Base-by-base conservation (phyloP, 2,329 filamentous ascomycete species). In the Cephalotrichum gorgonifer region DNA sequence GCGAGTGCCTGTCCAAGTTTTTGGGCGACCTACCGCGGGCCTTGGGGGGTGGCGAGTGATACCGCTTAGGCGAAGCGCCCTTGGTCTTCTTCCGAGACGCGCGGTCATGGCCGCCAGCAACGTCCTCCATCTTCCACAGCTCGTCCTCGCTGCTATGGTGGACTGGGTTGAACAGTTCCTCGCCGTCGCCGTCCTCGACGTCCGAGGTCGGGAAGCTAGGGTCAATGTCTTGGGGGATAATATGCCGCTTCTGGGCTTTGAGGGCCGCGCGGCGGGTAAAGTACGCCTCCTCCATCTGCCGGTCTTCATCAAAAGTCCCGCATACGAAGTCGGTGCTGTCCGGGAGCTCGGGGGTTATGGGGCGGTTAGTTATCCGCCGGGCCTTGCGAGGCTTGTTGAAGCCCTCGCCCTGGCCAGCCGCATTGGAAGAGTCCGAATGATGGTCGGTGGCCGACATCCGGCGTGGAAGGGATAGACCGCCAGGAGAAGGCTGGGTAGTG, bases 241-340 rank as follows among this genome's bases (percentile, higher is more conserved):
- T 63, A 54, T 85, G 82, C 52, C 90, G 85, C 68, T 90, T 95
- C 56, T 85, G 83, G 43, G 83, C 83, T 57, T 89, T 85, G 55
- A 86, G 83, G 49, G 87, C 83, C 59, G 90, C 86, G 51, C 94
- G 76, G 58, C 86, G 88, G 2, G 87, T 86, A 50, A 95, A 77
- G 64, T 96, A 98, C 1, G 88, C 91, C 56, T 90, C 88, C 63
- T 98, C 93, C n/a, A 97, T 69, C 3, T 89, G 88, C 42, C 88
- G 83, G 60, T 98, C 93, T 65, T 98, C 93, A 56, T 98, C 93
- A 20, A 98, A 74, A 1, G 93, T 98, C 51, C 93, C 93, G 60
- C 93, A 97, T n/a, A 98, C 93, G 56, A 98, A 98, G 64, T 98
- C 93, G 14, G 93, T 97, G 66, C 90, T 96, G 64, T 98, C 93